A percentile compares a stretch with the other conserved stretches of the same genome.
phyloP scores from a whole-genome alignment of 345 rosid species.

The Corymbia maculata region DNA sequence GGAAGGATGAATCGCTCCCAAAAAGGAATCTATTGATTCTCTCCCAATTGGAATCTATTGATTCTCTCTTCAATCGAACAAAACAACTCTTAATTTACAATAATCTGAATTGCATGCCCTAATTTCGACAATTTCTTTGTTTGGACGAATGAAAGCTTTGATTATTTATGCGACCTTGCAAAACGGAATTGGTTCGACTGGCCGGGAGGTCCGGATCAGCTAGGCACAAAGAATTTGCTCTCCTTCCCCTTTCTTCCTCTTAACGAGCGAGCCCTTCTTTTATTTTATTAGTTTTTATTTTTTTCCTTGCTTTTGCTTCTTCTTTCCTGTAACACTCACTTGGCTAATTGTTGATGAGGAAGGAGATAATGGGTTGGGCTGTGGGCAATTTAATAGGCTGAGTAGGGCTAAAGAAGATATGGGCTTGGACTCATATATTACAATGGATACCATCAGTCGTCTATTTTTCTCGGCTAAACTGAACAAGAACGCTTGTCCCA shows the following conservation, averaged over 20 bases:
- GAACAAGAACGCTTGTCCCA: neutral
- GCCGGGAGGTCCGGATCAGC: neutral
- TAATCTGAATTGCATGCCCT: neutral
- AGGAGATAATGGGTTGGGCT: neutral
- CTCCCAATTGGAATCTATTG: too few species aligned
- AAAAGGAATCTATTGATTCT: too few species aligned
- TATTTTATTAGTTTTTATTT: too few species aligned
- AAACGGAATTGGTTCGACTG: rapidly evolving
- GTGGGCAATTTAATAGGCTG: neutral
- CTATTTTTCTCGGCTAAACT: neutral
- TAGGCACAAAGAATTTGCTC: neutral
- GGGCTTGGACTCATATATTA: neutral
- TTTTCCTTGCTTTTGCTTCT: neutral
- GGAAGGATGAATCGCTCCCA: too few species aligned
- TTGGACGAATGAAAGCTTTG: neutral
- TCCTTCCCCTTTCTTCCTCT: neutral
- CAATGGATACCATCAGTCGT: neutral
- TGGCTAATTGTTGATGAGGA: neutral
- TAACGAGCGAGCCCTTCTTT: neutral
- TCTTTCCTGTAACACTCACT: neutral
- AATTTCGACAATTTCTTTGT: too few species aligned
- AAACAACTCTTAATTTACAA: too few species aligned
- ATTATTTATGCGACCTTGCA: too few species aligned
- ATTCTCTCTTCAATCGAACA: neutral
- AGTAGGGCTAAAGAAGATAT: neutral